Evolutionary conservation across 2,329 filamentous ascomycete species (phyloP), one percentile per base, ranked within the genome.

Genomic region (Arthrinium phaeospermum): DNA sequence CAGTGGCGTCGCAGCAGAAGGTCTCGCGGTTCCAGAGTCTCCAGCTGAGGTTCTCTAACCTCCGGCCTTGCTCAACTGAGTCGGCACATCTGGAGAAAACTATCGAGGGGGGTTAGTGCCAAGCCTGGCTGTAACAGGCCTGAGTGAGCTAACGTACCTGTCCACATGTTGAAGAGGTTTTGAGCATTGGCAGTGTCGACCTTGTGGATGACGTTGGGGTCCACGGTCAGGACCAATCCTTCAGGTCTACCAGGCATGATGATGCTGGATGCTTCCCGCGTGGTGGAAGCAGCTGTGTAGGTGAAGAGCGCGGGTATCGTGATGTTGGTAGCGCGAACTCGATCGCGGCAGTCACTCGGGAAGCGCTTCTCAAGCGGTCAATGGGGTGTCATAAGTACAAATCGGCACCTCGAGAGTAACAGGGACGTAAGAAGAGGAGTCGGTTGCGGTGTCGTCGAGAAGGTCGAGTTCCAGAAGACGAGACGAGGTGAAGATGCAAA

Each of bases 141-240:
- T 22, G 34, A n/a, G 34, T 13, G 34, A 24, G 34, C 51, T 30
- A 57, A 88, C 93, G 89, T 85, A 97, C 95, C 94, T 82, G 94
- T 96, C 95, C 95, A 98, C 90, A 98, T 97, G 86, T 94, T 95
- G 85, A 96, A 97, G 70, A 98, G 90, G 81, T 95, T 97, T 84
- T 97, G 94, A 41, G 94, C 92, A 82, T 97, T 97, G 77, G 92
- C 90, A 1, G 96, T 98, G 84, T 98, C 95, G 79, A 98, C 94
- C 82, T 97, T 94, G 87, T 96, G 94, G 82, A 99, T 95, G 77
- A 96, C 93, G 81, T 92, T 94, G 75, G 94, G 92, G 86, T 98
- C 95, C 82, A 98, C 93, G 75, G 94, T 95, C 80, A 98, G 88
- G 81, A 98, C 93, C 79, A 96, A 93, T 74, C 93, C 92, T 83